phyloP scores from a whole-genome alignment of 306 rosid genomes.

The Dryas drummondii region DNA sequence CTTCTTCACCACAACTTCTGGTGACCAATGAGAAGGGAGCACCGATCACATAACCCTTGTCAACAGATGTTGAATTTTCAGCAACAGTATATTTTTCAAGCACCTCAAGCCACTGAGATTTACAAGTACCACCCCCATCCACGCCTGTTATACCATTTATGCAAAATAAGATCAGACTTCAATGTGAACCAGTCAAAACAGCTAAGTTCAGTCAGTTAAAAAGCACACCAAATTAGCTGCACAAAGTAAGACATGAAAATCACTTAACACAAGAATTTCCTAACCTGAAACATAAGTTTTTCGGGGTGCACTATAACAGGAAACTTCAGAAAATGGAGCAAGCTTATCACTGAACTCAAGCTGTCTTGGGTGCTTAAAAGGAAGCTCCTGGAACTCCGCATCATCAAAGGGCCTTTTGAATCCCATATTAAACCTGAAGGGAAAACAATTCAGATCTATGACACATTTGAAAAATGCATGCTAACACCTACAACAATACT shows the following conservation, averaged over 20 bases:
- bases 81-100: constrained; percentile 26
- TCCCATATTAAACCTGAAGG: constrained; percentile 49
- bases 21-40: constrained; percentile 23
- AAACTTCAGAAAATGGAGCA: constrained; percentile 30
- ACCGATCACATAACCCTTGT: constrained; percentile 22
- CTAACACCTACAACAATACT: background rate
- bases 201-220: constrained; percentile 10
- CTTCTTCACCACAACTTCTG: constrained; percentile 41
- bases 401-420: constrained; percentile 48
- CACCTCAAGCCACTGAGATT: constrained; percentile 46
- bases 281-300: constrained; percentile 40
- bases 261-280: background rate
- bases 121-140: constrained; percentile 33
- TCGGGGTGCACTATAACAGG: constrained; percentile 25
- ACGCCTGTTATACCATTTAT: constrained; percentile 28
- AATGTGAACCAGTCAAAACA: background rate
- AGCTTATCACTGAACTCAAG: constrained; percentile 28
- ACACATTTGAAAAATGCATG: background rate
- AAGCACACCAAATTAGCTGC: background rate
- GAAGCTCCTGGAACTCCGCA: constrained; percentile 42
- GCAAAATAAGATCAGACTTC: constrained; percentile 16
- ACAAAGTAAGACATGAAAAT: background rate
- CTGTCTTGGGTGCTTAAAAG: constrained; percentile 43
- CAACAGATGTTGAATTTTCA: constrained; percentile 23
- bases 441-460: background rate